Conservation (phyloP, 495 filamentous ascomycete species). For the Penicillium diatomitis region DNA sequence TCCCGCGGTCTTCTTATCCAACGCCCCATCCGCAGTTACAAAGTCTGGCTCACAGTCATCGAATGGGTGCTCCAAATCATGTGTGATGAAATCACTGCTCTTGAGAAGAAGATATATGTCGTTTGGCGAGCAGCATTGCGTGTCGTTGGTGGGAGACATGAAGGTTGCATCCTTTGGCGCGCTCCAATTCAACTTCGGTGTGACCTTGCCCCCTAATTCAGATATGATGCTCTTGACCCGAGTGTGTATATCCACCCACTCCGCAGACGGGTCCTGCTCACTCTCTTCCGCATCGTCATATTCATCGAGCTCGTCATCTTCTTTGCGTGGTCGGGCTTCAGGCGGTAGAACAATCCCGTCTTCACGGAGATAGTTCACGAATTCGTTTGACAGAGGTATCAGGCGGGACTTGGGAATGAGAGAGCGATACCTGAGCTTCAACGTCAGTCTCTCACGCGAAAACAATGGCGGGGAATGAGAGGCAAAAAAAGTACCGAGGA, state of each 20-base stretch:
- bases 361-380: conserved; percentile 79
- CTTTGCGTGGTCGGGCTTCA: conserved; percentile 25
- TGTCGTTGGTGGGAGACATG: conserved; percentile 82
- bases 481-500: conserved; percentile 33
- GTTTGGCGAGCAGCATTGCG: conserved; percentile 77
- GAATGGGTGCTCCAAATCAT: conserved; percentile 89
- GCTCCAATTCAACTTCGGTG: conserved; percentile 96
- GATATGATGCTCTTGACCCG: conserved; percentile 65
- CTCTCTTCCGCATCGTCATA: conserved; percentile 37
- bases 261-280: conserved; percentile 45
- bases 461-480: not conserved
- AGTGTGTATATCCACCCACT: conserved; percentile 65
- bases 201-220: conserved; percentile 70
- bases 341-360: conserved; percentile 84
- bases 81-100: conserved; percentile 83
- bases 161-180: conserved; percentile 94
- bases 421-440: conserved; percentile 55
- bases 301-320: conserved; percentile 28
- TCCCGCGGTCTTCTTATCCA: not conserved
- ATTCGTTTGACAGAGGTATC: conserved; percentile 63
- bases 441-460: not conserved
- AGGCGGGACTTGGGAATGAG: conserved; percentile 76
- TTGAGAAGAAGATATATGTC: conserved; percentile 93
- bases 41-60: conserved; percentile 52
- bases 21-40: conserved; percentile 1